A percentile compares a stretch with the other conserved stretches of the same genome.
These are phyloP conservation scores for Auriculariales sp. DNA, from an alignment of 768 basidiomycete species.

Conservation along the genomic window DNA sequence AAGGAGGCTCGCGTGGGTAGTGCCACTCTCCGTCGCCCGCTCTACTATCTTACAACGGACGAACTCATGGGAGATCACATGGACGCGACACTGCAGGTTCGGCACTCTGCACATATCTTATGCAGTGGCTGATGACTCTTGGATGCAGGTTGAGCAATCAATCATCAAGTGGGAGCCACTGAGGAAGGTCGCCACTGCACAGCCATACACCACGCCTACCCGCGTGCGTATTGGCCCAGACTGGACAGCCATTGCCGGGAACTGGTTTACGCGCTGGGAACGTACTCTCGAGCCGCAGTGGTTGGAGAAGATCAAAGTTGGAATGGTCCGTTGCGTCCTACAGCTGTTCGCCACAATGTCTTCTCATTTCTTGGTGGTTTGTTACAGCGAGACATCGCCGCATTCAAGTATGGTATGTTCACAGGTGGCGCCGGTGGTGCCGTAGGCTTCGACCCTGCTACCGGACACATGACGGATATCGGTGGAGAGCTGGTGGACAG, in stretches of 20 bases:
- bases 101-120: no score
- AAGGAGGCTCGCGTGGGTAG: neutral
- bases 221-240: neutral
- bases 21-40: neutral
- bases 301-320: neutral
- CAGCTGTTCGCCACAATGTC: neutral
- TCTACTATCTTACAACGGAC: neutral
- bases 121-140: no score
- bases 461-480: neutral
- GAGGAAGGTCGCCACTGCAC: neutral
- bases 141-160: neutral
- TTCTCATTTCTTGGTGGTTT: neutral
- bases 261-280: slow-evolving; percentile 1
- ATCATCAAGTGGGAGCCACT: neutral
- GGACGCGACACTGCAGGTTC: neutral
- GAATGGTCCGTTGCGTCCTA: neutral
- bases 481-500: neutral
- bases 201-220: neutral
- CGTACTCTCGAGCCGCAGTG: neutral
- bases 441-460: neutral
- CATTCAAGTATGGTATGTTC: neutral
- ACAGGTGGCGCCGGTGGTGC: neutral
- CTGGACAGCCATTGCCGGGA: neutral
- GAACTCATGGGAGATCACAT: neutral
- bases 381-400: neutral